Percentiles rank a stretch among this genome's conserved stretches.
These are phyloP conservation scores for Climacium dendroides DNA, from an alignment of 225 moss, liverwort and hornwort species.

Conservation along the genomic window DNA sequence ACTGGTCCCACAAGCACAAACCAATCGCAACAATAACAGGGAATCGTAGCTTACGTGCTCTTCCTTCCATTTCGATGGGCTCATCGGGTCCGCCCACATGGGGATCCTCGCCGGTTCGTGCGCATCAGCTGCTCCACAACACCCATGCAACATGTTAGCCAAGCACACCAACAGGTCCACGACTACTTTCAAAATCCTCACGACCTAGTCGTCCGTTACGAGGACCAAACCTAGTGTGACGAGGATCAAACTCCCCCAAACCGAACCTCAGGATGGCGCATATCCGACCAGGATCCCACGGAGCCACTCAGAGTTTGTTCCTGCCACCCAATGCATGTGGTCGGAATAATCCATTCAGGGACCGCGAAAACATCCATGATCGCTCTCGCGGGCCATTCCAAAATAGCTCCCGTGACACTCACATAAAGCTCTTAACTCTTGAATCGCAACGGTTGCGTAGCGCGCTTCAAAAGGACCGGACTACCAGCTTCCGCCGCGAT, in stretches of 20 bases:
- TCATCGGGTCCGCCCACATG: slow-evolving; percentile 66
- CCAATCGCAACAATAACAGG: neutral
- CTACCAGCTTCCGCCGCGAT: neutral
- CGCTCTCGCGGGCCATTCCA: neutral
- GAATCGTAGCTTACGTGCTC: slow-evolving; percentile 60
- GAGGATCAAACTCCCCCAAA: neutral
- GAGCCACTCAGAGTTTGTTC: neutral
- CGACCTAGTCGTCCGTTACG: neutral
- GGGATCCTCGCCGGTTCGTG: slow-evolving; percentile 62
- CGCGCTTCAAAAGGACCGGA: neutral
- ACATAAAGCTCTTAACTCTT: neutral
- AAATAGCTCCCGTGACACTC: neutral
- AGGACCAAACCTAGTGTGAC: neutral
- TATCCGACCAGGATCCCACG: neutral
- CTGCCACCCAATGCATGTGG: neutral
- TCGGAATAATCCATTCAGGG: neutral
- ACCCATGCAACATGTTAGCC: neutral
- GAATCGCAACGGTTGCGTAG: neutral
- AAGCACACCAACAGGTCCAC: neutral
- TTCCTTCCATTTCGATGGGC: slow-evolving; percentile 84
- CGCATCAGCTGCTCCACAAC: slow-evolving; percentile 30
- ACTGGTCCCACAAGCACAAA: neutral
- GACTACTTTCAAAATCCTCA: neutral
- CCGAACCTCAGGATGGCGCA: neutral
- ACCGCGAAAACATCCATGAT: neutral